Percentiles rank a stretch among this genome's conserved stretches.
phyloP scores from a whole-genome alignment of 352 stramenopile species.

The Phytophthora multivora region DNA sequence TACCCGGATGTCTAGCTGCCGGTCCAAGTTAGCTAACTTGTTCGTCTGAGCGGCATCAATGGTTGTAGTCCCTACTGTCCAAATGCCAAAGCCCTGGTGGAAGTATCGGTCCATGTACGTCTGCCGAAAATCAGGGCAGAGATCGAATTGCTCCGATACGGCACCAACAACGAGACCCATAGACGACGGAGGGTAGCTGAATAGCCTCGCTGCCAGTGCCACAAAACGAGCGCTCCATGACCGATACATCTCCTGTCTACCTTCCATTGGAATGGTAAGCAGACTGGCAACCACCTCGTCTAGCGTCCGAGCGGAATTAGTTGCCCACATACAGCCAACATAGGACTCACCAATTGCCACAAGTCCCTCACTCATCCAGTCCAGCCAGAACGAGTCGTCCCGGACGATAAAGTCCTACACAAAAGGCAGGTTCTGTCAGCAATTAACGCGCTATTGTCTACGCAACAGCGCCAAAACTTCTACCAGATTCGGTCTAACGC shows the following conservation, averaged over 20 bases:
- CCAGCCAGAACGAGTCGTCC: conserved; percentile 82
- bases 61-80: conserved; percentile 45
- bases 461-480: not conserved
- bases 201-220: conserved; percentile 69
- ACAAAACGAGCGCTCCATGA: conserved; percentile 83
- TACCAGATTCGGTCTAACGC: conserved; percentile 63
- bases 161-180: conserved; percentile 70
- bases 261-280: conserved; percentile 83
- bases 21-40: conserved; percentile 71
- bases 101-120: conserved; percentile 82
- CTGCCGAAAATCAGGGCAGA: conserved; percentile 68
- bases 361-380: conserved; percentile 88
- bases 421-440: not conserved
- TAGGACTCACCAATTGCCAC: conserved; percentile 86
- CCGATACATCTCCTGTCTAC: conserved; percentile 85
- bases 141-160: conserved; percentile 76
- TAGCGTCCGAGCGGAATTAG: conserved; percentile 54
- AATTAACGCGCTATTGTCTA: not conserved
- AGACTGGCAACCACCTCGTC: conserved; percentile 77
- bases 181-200: conserved; percentile 78
- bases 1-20: conserved; percentile 68
- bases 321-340: conserved; percentile 73
- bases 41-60: conserved; percentile 70
- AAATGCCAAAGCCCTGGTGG: conserved; percentile 80
- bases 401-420: conserved; percentile 77